phyloP scores from a whole-genome alignment of 495 filamentous ascomycete species.

The Aspergillus affinis region DNA sequence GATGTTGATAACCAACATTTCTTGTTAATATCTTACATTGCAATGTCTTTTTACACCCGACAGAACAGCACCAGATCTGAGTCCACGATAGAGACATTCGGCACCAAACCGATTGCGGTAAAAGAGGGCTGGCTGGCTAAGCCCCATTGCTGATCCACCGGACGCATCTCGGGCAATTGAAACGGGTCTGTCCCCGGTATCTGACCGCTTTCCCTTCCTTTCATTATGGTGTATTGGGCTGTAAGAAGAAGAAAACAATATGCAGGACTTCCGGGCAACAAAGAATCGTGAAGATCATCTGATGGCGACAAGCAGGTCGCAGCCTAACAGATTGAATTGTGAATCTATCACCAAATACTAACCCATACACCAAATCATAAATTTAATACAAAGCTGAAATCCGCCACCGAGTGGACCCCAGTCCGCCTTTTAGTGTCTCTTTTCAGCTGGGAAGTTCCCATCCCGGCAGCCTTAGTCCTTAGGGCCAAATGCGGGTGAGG shows the following conservation, averaged over 20 bases:
- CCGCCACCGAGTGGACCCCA: not conserved
- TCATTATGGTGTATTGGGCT: too few species aligned
- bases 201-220: not conserved
- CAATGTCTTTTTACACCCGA: not conserved
- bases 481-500: not conserved
- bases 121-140: slow-evolving; percentile 14
- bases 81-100: not conserved
- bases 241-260: too few species aligned
- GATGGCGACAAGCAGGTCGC: not conserved
- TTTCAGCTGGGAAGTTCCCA: not conserved
- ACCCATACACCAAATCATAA: too few species aligned
- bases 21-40: too few species aligned
- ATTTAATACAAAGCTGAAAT: not conserved
- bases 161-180: slow-evolving; percentile 9
- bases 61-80: not conserved
- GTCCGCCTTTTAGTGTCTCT: not conserved
- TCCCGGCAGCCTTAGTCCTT: not conserved
- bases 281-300: not conserved
- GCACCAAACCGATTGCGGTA: not conserved
- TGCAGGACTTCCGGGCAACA: too few species aligned
- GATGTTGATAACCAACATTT: not conserved
- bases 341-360: too few species aligned
- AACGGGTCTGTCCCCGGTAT: slow-evolving; percentile 3
- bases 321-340: not conserved
- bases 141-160: slow-evolving; percentile 22